Percentiles rank a stretch among this genome's conserved stretches.
Evolutionary conservation across 768 basidiomycete species (phyloP).

Genomic region (Thelephora ganbajun): DNA sequence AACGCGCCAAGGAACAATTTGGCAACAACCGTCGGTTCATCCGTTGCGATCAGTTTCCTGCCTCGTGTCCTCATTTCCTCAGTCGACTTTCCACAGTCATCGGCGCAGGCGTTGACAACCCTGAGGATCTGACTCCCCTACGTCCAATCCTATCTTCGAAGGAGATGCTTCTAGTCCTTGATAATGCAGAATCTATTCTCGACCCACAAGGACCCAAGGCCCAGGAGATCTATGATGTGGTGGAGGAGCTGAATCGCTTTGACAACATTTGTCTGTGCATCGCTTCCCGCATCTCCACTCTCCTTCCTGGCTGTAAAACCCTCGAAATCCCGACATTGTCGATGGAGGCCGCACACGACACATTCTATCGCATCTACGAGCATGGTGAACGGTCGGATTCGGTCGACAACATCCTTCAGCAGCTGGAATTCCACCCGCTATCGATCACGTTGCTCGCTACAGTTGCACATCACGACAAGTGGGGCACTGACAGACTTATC

Average conservation of each 20-base stretch:
- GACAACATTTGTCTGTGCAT: background rate
- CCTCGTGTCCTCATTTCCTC: background rate
- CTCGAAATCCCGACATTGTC: background rate
- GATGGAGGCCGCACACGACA: background rate
- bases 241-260: background rate
- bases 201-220: background rate
- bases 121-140: background rate
- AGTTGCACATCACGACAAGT: too few species aligned
- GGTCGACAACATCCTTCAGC: background rate
- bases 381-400: background rate
- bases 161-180: background rate
- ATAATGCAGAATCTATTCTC: background rate
- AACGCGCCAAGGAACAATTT: background rate
- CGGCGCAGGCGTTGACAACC: background rate
- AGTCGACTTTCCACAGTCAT: background rate
- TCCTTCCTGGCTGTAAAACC: background rate
- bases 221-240: background rate
- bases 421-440: too few species aligned
- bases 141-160: background rate
- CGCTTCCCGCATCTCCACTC: background rate
- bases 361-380: background rate
- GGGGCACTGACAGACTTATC: too few species aligned
- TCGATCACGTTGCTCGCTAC: too few species aligned
- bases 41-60: conserved; percentile 1
- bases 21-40: conserved; percentile 1